Evolutionary conservation across 2,329 filamentous ascomycete species (phyloP).

Genomic region (Pseudocercospora crystallina): DNA sequence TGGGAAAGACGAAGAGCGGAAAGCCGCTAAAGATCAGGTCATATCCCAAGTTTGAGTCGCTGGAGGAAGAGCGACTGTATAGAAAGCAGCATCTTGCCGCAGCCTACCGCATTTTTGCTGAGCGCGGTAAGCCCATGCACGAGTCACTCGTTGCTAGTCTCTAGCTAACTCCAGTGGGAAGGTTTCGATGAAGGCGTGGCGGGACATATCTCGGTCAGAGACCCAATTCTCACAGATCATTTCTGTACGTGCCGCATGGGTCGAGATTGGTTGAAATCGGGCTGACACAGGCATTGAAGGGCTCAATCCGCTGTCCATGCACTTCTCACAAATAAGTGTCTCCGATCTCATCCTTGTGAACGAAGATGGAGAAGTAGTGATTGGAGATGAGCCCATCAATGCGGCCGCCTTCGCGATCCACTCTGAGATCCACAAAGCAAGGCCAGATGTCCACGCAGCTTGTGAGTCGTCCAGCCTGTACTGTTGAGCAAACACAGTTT

Average conservation of each 20-base stretch:
- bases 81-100: conserved; percentile 45
- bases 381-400: conserved; percentile 46
- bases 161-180: conserved; percentile 20
- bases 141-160: conserved; percentile 10
- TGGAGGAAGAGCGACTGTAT: conserved; percentile 41
- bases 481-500: neutral
- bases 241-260: conserved; percentile 32
- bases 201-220: conserved; percentile 44
- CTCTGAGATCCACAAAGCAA: conserved; percentile 40
- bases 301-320: conserved; percentile 46
- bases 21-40: conserved; percentile 47
- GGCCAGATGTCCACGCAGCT: conserved; percentile 44
- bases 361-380: conserved; percentile 43
- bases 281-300: conserved; percentile 4
- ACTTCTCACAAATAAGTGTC: conserved; percentile 45
- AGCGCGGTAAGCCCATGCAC: conserved; percentile 22
- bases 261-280: too few relatives aligned
- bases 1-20: conserved; percentile 49
- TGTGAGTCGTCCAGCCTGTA: conserved; percentile 2
- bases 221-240: conserved; percentile 37
- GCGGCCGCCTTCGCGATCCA: conserved; percentile 49
- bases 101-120: conserved; percentile 46
- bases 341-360: conserved; percentile 49
- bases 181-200: conserved; percentile 40
- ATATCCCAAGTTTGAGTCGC: conserved; percentile 42